phyloP scores from a whole-genome alignment of 1,284 basidiomycete species.

The Boletus hoseneyae region DNA sequence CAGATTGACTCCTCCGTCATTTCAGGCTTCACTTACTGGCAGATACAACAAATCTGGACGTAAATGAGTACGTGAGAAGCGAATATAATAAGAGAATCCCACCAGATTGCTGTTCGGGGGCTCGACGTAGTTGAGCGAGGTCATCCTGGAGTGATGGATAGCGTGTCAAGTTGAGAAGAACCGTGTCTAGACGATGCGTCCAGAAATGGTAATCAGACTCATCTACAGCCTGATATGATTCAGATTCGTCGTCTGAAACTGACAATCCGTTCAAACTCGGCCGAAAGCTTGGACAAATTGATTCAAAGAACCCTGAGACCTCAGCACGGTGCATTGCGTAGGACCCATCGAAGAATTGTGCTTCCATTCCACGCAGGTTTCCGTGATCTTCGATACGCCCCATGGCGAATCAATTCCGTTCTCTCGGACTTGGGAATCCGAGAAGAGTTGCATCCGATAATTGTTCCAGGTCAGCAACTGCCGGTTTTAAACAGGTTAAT shows the following conservation, averaged over 20 bases:
- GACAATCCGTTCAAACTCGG: too few species aligned
- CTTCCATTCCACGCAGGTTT: conserved; percentile 13
- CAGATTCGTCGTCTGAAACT: too few species aligned
- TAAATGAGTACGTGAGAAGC: conserved; percentile 5
- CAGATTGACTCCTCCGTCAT: background rate
- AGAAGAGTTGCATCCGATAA: too few species aligned
- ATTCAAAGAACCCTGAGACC: conserved; percentile 9
- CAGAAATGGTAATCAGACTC: conserved; percentile 19
- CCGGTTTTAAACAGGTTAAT: too few species aligned
- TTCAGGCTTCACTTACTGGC: conserved; percentile 50
- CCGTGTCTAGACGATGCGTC: background rate
- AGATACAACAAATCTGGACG: conserved; percentile 76
- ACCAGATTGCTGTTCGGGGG: conserved; percentile 59
- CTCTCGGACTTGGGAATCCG: too few species aligned
- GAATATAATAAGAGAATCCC: conserved; percentile 15
- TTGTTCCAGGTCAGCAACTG: too few species aligned
- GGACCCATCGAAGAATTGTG: conserved; percentile 9
- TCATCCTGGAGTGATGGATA: conserved; percentile 16
- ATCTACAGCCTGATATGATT: too few species aligned
- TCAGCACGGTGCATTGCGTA: conserved; percentile 2
- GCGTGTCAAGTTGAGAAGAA: conserved; percentile 3
- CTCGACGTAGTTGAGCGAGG: conserved; percentile 47
- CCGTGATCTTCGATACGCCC: conserved; percentile 6
- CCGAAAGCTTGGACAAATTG: background rate
- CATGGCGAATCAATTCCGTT: background rate